Conservation (phyloP, 2,329 filamentous ascomycete genomes). For the Keithomyces neogunnii region DNA sequence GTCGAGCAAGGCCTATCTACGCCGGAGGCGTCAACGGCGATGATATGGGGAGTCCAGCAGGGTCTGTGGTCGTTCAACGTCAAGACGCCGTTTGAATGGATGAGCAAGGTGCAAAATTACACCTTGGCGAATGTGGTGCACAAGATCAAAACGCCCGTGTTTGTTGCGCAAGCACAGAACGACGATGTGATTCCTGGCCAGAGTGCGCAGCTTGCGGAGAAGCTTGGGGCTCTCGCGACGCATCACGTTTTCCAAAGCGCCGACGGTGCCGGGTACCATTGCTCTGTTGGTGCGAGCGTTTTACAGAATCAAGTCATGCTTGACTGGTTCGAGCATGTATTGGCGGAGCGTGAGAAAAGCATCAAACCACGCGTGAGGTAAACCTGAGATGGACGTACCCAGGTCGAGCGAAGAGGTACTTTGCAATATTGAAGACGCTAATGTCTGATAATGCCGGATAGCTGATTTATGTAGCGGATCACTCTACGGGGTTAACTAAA, state of each 20-base stretch:
- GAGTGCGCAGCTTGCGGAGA: constrained; percentile 1
- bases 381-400: no score
- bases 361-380: no score
- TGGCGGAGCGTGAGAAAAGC: no score
- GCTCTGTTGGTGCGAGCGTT: neutral
- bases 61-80: constrained; percentile 17
- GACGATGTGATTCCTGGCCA: constrained; percentile 8
- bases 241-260: neutral
- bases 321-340: neutral
- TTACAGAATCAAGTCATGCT: neutral
- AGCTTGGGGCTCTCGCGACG: constrained; percentile 5
- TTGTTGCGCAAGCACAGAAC: constrained; percentile 11
- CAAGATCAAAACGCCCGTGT: constrained; percentile 13
- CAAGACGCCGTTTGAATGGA: constrained; percentile 12
- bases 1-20: constrained; percentile 1
- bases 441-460: no score
- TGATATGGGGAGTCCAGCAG: constrained; percentile 15
- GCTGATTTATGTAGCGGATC: no score
- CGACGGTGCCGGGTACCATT: neutral
- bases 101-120: constrained; percentile 10
- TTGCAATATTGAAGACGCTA: no score
- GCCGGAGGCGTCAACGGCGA: neutral
- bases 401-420: no score
- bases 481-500: no score
- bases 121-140: constrained; percentile 10